Conservation (phyloP, 2,329 filamentous ascomycete species). For the Penicillium sp. region DNA sequence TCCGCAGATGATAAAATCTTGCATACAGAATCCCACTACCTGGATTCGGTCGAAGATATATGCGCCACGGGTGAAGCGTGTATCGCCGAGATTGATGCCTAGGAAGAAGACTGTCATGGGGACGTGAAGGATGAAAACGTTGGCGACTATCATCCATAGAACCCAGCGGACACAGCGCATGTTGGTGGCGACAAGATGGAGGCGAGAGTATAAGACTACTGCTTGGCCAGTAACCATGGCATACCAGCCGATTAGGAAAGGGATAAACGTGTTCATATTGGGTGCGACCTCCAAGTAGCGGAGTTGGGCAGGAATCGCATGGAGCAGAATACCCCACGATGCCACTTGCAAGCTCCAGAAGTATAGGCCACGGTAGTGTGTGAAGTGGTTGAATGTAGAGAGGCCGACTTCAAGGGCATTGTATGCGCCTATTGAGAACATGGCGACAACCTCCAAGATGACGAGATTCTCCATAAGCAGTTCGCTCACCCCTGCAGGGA, state of each 20-base stretch:
- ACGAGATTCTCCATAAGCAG: slow-evolving; percentile 7
- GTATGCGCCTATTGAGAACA: slow-evolving; percentile 28
- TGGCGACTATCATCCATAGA: slow-evolving; percentile 44
- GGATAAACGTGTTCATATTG: slow-evolving; percentile 3
- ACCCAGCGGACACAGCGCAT: slow-evolving; percentile 33
- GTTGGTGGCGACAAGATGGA: slow-evolving; percentile 44
- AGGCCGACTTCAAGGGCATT: slow-evolving; percentile 46
- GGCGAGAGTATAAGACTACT: slow-evolving; percentile 46
- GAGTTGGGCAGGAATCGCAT: slow-evolving; percentile 32
- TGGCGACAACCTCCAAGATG: slow-evolving; percentile 6
- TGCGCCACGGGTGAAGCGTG: not conserved
- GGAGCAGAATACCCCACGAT: slow-evolving; percentile 39
- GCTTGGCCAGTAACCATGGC: slow-evolving; percentile 46
- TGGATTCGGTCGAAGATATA: slow-evolving; percentile 51
- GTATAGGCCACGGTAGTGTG: slow-evolving; percentile 43
- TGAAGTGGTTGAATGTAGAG: slow-evolving; percentile 45
- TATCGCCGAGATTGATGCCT: slow-evolving; percentile 23
- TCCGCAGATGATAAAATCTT: slow-evolving; percentile 53
- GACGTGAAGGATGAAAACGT: slow-evolving; percentile 40
- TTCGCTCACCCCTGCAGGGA: slow-evolving; percentile 2
- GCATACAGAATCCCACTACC: slow-evolving; percentile 51
- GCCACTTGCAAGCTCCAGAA: slow-evolving; percentile 47
- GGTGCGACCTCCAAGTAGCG: slow-evolving; percentile 5
- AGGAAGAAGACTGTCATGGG: slow-evolving; percentile 42
- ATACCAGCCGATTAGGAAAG: slow-evolving; percentile 38